Base-by-base conservation (phyloP, 495 filamentous ascomycete species). In the Hyaloscypha finlandica region DNA sequence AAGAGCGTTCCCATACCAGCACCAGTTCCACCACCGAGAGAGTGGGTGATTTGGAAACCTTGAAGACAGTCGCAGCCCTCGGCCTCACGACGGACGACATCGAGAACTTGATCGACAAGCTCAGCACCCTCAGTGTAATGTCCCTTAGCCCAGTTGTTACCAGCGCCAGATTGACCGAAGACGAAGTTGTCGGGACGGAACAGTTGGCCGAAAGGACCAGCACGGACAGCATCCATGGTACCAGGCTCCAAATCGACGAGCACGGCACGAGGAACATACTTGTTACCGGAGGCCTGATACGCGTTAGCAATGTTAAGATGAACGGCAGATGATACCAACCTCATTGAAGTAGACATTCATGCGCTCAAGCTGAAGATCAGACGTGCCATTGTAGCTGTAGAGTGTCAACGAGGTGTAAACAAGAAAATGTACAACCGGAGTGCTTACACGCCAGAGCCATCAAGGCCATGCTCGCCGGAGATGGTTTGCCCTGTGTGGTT, bases 331-430 rank as follows among this genome's bases (percentile, higher is more conserved):
- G 29, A 62, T 52, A 67, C 80, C 84, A 79, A 97, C 94, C 91
- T 98, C 92, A 84, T 97, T 99, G 89, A 99, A 99, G 89, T 99
- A 99, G 80, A 99, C 95, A 84, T 94, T 99, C 94, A 99, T 97
- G 77, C 95, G 94, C 90, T 99, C 95, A 68, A 97, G 86, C 86
- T 99, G 95, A 78, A 99, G 93, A 81, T 98, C 95, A 61, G 94
- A 97, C 70, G 92, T 91, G 74, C 96, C 95, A 81, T 94, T 94
- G 87, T 97, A 98, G 65, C 94, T 98, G 73, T 56, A 73, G 58
- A 71, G 71, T 67, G 59, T 74, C 66, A 74, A 61, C 45, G 19
- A 37, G 32, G 8, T 37, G 76, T 83, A 74, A 81, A 77, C 74
- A 56, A 56, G 22, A 56, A n/a, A 25, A 1, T 56, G 8, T 6